Percentiles rank a stretch among this genome's conserved stretches.
phyloP scores from a whole-genome alignment of 805 yeast genomes.

The Saccharomycopsis fibuligera region DNA sequence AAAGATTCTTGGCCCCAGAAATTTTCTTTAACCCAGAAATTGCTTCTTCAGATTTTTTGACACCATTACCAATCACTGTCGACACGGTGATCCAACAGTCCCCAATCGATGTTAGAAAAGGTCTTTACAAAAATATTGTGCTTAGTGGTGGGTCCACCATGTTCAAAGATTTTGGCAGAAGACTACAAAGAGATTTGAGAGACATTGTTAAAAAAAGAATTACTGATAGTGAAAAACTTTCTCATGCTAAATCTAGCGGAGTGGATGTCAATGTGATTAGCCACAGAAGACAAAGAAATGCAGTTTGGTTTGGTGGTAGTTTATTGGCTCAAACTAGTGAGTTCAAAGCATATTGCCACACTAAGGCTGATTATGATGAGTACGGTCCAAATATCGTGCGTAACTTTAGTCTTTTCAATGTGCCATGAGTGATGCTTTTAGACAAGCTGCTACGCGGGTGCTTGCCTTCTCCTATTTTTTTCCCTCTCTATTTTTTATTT shows the following conservation, averaged over 20 bases:
- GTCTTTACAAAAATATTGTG: conserved; percentile 87
- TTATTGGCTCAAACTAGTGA: conserved; percentile 95
- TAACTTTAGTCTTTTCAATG: conserved; percentile 90
- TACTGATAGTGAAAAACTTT: conserved; percentile 66
- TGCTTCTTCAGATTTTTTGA: conserved; percentile 87
- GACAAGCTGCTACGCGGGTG: too few relatives aligned
- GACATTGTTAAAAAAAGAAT: conserved; percentile 84
- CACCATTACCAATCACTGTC: conserved; percentile 94
- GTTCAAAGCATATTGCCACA: conserved; percentile 92
- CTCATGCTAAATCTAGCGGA: conserved; percentile 75
- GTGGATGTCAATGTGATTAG: conserved; percentile 95
- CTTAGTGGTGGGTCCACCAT: conserved; percentile 97
- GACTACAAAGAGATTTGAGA: conserved; percentile 92
- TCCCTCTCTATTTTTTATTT: too few relatives aligned
- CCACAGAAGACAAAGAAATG: conserved; percentile 95
- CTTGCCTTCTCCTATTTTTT: too few relatives aligned
- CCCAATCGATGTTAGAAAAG: conserved; percentile 97
- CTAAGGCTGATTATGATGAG: conserved; percentile 96
- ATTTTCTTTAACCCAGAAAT: conserved; percentile 97
- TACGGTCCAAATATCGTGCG: conserved; percentile 97
- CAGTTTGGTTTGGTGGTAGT: conserved; percentile 99
- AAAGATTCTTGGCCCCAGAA: conserved; percentile 97
- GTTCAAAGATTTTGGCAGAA: conserved; percentile 97
- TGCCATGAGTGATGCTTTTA: conserved; percentile 44
- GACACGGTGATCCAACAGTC: conserved; percentile 92